phyloP scores from a whole-genome alignment of 177 flowering plant genomes.

The Telopea speciosissima region DNA sequence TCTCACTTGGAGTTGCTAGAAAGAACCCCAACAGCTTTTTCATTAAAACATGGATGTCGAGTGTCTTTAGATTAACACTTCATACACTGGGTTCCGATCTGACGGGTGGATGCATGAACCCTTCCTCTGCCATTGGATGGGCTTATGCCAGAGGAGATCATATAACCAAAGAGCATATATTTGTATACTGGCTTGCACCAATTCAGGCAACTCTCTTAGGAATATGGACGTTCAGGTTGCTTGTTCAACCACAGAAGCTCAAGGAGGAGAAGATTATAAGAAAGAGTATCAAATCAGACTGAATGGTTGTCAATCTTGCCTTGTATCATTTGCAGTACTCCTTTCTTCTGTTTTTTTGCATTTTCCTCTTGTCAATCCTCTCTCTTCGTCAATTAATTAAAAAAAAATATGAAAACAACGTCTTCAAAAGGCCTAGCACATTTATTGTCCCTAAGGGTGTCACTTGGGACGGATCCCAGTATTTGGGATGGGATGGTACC shows the following conservation, averaged over 20 bases:
- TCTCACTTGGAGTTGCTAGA: constrained; percentile 49
- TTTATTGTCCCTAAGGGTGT: too few relatives aligned
- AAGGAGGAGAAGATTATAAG: constrained; percentile 16
- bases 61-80: constrained; percentile 62
- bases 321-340: too few relatives aligned
- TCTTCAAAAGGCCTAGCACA: too few relatives aligned
- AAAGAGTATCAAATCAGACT: constrained; percentile 38
- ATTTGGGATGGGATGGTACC: too few relatives aligned
- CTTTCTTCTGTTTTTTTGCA: too few relatives aligned
- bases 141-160: constrained; percentile 83
- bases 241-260: constrained; percentile 28
- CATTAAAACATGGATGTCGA: constrained; percentile 79
- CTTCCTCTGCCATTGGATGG: constrained; percentile 92
- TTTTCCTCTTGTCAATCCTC: too few relatives aligned
- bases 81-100: constrained; percentile 78
- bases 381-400: too few relatives aligned
- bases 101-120: constrained; percentile 89
- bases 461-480: too few relatives aligned
- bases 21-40: constrained; percentile 48
- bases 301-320: constrained; percentile 9
- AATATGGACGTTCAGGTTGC: constrained; percentile 53
- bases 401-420: too few relatives aligned
- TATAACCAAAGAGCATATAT: constrained; percentile 68
- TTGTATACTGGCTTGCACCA: constrained; percentile 92
- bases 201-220: constrained; percentile 68